phyloP scores from a whole-genome alignment of 768 basidiomycete species.

The Candolleomyces eurysporus region DNA sequence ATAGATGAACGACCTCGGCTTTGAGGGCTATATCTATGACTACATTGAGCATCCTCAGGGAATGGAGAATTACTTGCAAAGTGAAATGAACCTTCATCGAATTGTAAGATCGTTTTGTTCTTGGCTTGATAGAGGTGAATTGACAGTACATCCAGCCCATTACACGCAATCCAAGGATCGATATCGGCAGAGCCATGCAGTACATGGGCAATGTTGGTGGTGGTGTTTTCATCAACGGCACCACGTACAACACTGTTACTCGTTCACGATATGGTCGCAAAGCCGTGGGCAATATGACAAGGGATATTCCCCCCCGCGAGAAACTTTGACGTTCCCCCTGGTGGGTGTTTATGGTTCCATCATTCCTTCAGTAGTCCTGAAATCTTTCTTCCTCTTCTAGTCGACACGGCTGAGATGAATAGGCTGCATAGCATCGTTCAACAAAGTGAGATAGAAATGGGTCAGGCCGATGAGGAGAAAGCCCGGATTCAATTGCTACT shows the following conservation, averaged over 20 bases:
- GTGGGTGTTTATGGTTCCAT: slow-evolving; percentile 35
- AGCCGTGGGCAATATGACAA: slow-evolving; percentile 59
- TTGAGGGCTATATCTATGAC: slow-evolving; percentile 84
- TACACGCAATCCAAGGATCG: slow-evolving; percentile 48
- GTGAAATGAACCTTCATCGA: slow-evolving; percentile 64
- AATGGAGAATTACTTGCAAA: slow-evolving; percentile 67
- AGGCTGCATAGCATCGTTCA: slow-evolving; percentile 48
- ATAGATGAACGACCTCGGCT: slow-evolving; percentile 60
- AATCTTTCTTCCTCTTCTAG: slow-evolving; percentile 33
- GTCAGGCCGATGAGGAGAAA: slow-evolving; percentile 38
- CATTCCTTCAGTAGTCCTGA: not conserved
- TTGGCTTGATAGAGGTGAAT: not conserved
- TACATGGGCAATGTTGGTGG: slow-evolving; percentile 53
- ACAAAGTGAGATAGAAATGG: slow-evolving; percentile 23
- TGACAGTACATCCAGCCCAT: slow-evolving; percentile 50
- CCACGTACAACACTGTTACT: slow-evolving; percentile 53
- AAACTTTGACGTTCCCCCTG: slow-evolving; percentile 49
- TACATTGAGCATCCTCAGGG: slow-evolving; percentile 75
- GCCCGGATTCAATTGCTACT: slow-evolving; percentile 24
- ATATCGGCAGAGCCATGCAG: slow-evolving; percentile 58
- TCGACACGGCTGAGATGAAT: slow-evolving; percentile 61
- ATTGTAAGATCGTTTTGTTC: slow-evolving; percentile 52
- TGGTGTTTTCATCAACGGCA: slow-evolving; percentile 61
- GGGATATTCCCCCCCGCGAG: slow-evolving; percentile 52
- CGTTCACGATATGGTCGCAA: slow-evolving; percentile 74